A percentile compares a stretch with the other conserved stretches of the same genome.
These are phyloP conservation scores for Austroboletus niveus DNA, from an alignment of 1,284 basidiomycete genomes.

Conservation along the genomic window DNA sequence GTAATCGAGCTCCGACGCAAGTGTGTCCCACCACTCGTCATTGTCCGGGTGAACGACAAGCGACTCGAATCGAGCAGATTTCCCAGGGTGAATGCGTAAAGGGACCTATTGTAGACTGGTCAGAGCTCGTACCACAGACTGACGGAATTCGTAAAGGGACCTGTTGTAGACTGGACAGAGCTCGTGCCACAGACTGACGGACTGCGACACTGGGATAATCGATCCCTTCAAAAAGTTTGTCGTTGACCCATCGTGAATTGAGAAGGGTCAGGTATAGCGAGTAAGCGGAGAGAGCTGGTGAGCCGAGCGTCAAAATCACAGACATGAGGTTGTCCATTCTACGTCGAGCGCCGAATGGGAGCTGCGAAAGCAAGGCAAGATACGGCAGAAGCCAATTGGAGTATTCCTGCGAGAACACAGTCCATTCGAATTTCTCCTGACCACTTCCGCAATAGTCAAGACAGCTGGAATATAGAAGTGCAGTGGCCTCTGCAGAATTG, in stretches of 20 bases:
- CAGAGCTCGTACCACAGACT: slow-evolving; percentile 16
- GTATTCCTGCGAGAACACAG: slow-evolving; percentile 39
- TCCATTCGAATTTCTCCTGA: slow-evolving; percentile 36
- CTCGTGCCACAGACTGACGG: slow-evolving; percentile 17
- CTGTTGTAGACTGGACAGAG: slow-evolving; percentile 30
- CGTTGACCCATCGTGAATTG: slow-evolving; percentile 30
- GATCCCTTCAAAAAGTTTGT: slow-evolving; percentile 19
- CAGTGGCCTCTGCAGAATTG: slow-evolving; percentile 1
- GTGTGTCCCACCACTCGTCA: slow-evolving; percentile 30
- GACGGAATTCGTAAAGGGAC: slow-evolving; percentile 28
- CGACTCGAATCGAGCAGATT: slow-evolving; percentile 26
- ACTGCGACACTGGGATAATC: slow-evolving; percentile 16
- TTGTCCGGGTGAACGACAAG: slow-evolving; percentile 34
- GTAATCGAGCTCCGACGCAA: slow-evolving; percentile 26
- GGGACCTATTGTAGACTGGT: slow-evolving; percentile 32
- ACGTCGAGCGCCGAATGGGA: slow-evolving; percentile 38
- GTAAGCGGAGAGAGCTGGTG: slow-evolving; percentile 33
- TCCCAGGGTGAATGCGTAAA: slow-evolving; percentile 24
- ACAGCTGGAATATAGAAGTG: slow-evolving; percentile 31
- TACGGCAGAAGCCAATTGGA: slow-evolving; percentile 45
- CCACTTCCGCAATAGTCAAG: slow-evolving; percentile 29
- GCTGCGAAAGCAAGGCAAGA: slow-evolving; percentile 41
- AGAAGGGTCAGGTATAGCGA: slow-evolving; percentile 33
- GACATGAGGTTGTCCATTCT: slow-evolving; percentile 32
- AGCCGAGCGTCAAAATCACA: slow-evolving; percentile 31